Base-by-base conservation (phyloP, 164 flowering plant genomes). In the Kingdonia uniflora region DNA sequence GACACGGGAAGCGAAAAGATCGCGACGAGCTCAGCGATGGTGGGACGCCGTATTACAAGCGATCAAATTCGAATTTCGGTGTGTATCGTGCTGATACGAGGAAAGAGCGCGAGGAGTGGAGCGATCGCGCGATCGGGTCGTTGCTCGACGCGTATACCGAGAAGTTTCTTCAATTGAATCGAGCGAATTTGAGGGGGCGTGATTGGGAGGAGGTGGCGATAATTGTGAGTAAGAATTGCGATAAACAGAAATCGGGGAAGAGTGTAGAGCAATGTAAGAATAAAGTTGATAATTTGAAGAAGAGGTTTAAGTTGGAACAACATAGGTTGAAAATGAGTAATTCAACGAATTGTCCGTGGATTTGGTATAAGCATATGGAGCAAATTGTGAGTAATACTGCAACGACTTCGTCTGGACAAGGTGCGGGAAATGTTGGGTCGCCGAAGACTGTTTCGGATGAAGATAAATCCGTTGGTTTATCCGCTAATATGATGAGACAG, bases 251-350 rank as follows among this genome's bases (percentile, higher is more conserved):
- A 38, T 14, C 42, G 12, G 57, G 55, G 19, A 83, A 83, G 76
- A 83, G 84, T 57, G 94, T 89, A 41, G 97, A 90, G 68, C 97
- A 90, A 80, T 90, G 97, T 49, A 90, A 90, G 76, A 90, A 90
- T 63, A 90, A 90, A 72, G 82, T 90, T 51, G 97, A 90, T 64
- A 90, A 90, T 63, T 66, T 90, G 77, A 90, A 90, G 85, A 90
- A 90, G 74, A 63, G 97, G 76, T 90, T 79, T 56, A 90, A 90
- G 73, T 65, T 85, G 59, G 95, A 90, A 82, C 63, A 76, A 58
- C 91, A 82, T 38, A 54, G 95, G 70, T 64, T 84, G 85, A 86
- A 25, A 53, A 77, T 61, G 48, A 84, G 84, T 5, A 78, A 94
- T 19, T 17, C 63, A 16, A 19, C 75, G 2, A 68, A 60, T 2